Evolutionary conservation across 2,329 filamentous ascomycete genomes (phyloP).

Genomic region (Colletotrichum noveboracense): DNA sequence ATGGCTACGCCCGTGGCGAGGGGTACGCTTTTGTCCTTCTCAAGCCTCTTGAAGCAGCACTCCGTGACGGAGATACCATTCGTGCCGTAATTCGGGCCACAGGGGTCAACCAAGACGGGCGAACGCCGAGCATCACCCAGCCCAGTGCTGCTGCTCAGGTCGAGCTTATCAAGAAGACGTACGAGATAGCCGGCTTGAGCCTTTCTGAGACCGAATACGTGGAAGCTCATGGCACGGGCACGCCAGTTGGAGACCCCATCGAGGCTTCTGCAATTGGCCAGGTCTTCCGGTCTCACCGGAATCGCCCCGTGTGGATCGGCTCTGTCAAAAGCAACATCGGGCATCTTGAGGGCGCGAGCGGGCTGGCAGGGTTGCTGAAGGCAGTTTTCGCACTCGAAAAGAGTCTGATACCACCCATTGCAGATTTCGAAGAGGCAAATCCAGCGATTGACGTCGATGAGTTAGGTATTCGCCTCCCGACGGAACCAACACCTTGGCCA

Average conservation of each 20-base stretch:
- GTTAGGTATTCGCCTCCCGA: slow-evolving; percentile 49
- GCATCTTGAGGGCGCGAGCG: slow-evolving; percentile 57
- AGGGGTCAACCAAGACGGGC: slow-evolving; percentile 62
- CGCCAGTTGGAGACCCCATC: slow-evolving; percentile 57
- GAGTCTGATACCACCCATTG: slow-evolving; percentile 54
- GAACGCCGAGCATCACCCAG: slow-evolving; percentile 63
- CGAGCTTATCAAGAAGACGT: slow-evolving; percentile 52
- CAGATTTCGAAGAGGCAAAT: slow-evolving; percentile 53
- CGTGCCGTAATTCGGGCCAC: slow-evolving; percentile 59
- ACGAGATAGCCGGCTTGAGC: slow-evolving; percentile 47
- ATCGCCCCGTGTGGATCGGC: slow-evolving; percentile 50
- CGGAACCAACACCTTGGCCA: slow-evolving; percentile 47
- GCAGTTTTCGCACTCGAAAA: slow-evolving; percentile 52
- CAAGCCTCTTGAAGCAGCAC: slow-evolving; percentile 61
- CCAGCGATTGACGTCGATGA: slow-evolving; percentile 49
- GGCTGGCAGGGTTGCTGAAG: slow-evolving; percentile 58
- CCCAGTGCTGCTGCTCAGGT: slow-evolving; percentile 58
- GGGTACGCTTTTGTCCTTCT: slow-evolving; percentile 63
- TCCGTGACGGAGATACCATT: slow-evolving; percentile 62
- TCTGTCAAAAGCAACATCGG: slow-evolving; percentile 61
- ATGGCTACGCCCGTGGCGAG: slow-evolving; percentile 70
- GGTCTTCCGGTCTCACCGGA: slow-evolving; percentile 39
- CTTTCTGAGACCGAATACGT: slow-evolving; percentile 54
- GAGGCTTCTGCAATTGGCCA: slow-evolving; percentile 52
- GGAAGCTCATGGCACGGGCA: slow-evolving; percentile 66